Percentiles rank a stretch among this genome's conserved stretches.
Conservation (phyloP, 202 grass and related monocot species). For the Alloteropsis angusta region DNA sequence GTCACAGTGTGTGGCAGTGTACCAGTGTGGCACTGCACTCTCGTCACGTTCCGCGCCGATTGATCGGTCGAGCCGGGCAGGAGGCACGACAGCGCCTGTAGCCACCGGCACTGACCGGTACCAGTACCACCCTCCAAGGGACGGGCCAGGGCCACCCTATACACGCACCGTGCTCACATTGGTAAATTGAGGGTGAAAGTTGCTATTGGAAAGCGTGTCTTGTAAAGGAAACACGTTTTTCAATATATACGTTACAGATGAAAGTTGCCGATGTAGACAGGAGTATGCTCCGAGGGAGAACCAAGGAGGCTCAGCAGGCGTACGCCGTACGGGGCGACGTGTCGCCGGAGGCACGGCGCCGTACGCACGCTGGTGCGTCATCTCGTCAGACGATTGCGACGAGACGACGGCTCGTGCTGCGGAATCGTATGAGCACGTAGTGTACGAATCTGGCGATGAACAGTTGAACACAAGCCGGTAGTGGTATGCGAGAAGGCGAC, state of each 20-base stretch:
- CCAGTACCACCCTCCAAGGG: background rate
- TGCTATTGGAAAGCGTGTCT: too few species aligned
- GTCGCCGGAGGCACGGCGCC: too few species aligned
- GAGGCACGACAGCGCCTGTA: background rate
- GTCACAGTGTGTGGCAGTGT: too few species aligned
- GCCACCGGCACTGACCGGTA: too few species aligned
- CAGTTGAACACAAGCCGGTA: background rate
- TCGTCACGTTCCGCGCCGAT: too few species aligned
- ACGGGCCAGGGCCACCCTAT: background rate
- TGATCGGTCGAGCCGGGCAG: too few species aligned
- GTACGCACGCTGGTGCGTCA: background rate
- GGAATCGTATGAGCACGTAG: background rate
- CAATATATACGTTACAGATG: too few species aligned
- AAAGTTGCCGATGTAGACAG: too few species aligned
- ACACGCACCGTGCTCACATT: too few species aligned
- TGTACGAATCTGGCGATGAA: background rate
- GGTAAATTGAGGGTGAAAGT: too few species aligned
- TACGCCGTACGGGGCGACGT: background rate
- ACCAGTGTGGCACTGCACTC: background rate
- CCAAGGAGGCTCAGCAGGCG: background rate
- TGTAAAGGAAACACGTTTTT: too few species aligned
- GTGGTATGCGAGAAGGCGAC: background rate
- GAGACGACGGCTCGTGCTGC: background rate
- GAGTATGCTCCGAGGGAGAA: background rate
- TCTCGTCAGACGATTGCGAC: constrained; percentile 3